Base-by-base conservation (phyloP, 495 filamentous ascomycete genomes). In the Articulospora tetracladia region DNA sequence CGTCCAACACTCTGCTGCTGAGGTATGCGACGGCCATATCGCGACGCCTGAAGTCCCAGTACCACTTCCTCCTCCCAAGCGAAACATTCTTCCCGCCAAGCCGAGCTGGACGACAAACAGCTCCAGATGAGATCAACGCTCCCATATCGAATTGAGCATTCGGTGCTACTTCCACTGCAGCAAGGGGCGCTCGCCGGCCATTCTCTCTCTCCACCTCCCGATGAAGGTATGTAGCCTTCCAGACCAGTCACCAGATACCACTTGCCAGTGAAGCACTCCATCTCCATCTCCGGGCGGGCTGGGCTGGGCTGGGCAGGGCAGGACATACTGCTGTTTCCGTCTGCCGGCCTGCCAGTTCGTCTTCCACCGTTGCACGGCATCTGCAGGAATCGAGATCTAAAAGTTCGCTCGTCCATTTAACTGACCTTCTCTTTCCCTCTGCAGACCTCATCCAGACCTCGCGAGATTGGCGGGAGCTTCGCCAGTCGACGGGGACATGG, bases 361-460 rank as follows among this genome's bases (percentile, higher is more conserved):
- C n/a, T 39, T n/a, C n/a, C n/a, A n/a, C n/a, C 23, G 59, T 61
- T 55, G 11, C 56, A 49, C 65, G 2, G 22, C 32, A 44, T 30
- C 34, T 57, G 44, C 53, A 39, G 12, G 30, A 30, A 48, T 25
- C 22, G 4, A 25, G 27, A 1, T 22, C 20, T 30, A 32, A 22
- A 15, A 44, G n/a, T 44, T 44, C 39, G n/a, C 39, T 44, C 3
- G 3, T 3, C n/a, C 39, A 44, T 44, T 7, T 44, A 19, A 51
- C 66, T 68, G 25, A 68, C 66, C 44, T n/a, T 54, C 41, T 27
- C 1, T 55, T 44, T n/a, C 19, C 51, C 52, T 46, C 34, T 66
- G 44, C 68, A 84, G 81, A 80, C 81, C 71, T 81, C 81, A 68
- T 75, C 76, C 62, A 76, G 78, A 69, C 76, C 76, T 72, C 79